Evolutionary conservation across 352 stramenopile genomes (phyloP).

Genomic region (Peronospora farinosa): DNA sequence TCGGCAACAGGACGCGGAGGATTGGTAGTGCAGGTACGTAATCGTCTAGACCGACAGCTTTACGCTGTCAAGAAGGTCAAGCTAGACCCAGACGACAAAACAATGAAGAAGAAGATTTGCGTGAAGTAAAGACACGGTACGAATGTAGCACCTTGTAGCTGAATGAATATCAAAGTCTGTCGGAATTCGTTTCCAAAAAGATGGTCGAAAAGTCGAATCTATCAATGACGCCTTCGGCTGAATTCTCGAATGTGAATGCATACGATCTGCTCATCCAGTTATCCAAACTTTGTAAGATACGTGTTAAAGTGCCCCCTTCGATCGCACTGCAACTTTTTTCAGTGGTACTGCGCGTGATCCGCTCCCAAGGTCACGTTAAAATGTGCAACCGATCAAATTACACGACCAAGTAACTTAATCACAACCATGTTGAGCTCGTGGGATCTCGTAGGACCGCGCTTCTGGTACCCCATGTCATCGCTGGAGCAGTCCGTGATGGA

Average conservation of each 20-base stretch:
- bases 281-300: slow-evolving; percentile 5
- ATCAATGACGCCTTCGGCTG: background rate
- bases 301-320: slow-evolving; percentile 8
- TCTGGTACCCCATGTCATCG: slow-evolving; percentile 54
- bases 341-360: background rate
- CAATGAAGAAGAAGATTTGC: too few relatives aligned
- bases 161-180: too few relatives aligned
- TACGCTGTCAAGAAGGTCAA: too few relatives aligned
- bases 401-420: slow-evolving; percentile 1
- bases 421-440: slow-evolving; percentile 42
- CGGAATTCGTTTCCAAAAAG: too few relatives aligned
- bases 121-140: too few relatives aligned
- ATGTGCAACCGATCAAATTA: slow-evolving; percentile 6
- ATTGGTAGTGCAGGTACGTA: too few relatives aligned
- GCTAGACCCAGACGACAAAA: too few relatives aligned
- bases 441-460: slow-evolving; percentile 43
- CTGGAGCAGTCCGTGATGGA: slow-evolving; percentile 54
- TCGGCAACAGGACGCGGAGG: too few relatives aligned
- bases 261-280: background rate
- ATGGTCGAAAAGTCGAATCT: too few relatives aligned
- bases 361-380: background rate
- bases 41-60: too few relatives aligned
- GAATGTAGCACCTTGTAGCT: too few relatives aligned
- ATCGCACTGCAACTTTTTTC: background rate
- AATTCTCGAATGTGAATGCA: background rate